These are phyloP conservation scores for Alternaria sp. DNA, from an alignment of 2,329 filamentous ascomycete species.

Conservation along the genomic window DNA sequence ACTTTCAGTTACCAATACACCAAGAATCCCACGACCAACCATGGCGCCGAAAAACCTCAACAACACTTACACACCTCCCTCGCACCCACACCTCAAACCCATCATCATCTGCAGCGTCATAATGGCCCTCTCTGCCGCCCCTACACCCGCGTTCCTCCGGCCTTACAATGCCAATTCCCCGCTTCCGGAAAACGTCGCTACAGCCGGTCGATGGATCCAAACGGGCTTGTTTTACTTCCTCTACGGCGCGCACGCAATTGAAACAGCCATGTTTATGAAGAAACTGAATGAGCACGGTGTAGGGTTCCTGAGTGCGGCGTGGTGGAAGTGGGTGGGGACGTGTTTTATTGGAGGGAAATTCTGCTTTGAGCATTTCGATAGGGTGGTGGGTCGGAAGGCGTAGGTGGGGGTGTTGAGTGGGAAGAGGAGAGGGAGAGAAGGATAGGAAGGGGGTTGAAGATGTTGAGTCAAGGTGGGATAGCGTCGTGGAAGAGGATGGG, in stretches of 20 bases:
- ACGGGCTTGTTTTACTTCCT: slow-evolving; percentile 36
- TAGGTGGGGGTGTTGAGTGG: slow-evolving; percentile 3
- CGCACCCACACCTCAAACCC: slow-evolving; percentile 26
- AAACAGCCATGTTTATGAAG: slow-evolving; percentile 32
- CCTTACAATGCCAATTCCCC: slow-evolving; percentile 25
- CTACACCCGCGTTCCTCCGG: slow-evolving; percentile 31
- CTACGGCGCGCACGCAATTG: slow-evolving; percentile 34
- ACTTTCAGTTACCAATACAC: not conserved
- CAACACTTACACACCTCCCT: slow-evolving; percentile 32
- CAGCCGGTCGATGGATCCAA: slow-evolving; percentile 33
- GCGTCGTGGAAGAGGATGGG: not conserved
- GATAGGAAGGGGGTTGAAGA: not conserved
- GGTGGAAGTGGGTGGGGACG: slow-evolving; percentile 39
- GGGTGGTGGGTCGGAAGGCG: slow-evolving; percentile 13
- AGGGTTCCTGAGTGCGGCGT: slow-evolving; percentile 22
- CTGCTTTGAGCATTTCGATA: slow-evolving; percentile 36
- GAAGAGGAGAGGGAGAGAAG: not conserved
- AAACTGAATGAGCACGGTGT: slow-evolving; percentile 30
- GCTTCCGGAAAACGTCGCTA: slow-evolving; percentile 18
- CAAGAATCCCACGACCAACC: not conserved
- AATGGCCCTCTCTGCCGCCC: slow-evolving; percentile 36
- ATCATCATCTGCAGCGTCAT: slow-evolving; percentile 36
- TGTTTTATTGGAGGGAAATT: slow-evolving; percentile 38
- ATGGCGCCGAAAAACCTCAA: slow-evolving; percentile 30
- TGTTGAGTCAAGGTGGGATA: not conserved